These are phyloP conservation scores for Globisporangium irregulare DNA, from an alignment of 352 stramenopile genomes.

Conservation along the genomic window DNA sequence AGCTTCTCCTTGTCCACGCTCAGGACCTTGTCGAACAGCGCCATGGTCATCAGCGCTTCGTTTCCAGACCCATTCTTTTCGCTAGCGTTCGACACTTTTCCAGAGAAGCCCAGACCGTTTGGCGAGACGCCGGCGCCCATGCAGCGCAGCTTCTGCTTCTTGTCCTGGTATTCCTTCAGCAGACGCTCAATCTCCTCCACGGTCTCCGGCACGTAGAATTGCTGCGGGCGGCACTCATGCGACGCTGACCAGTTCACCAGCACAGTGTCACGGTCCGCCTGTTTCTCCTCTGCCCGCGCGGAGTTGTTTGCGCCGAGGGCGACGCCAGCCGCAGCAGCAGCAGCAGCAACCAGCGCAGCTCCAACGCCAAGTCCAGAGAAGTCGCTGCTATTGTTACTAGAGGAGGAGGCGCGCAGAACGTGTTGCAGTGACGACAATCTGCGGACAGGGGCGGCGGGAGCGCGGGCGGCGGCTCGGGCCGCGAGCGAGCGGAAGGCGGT, in stretches of 20 bases:
- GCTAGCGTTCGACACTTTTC: constrained; percentile 6
- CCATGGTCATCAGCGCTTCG: constrained; percentile 91
- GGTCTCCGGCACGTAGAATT: constrained; percentile 67
- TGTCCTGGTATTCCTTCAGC: constrained; percentile 52
- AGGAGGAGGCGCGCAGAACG: not conserved
- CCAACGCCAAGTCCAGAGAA: constrained; percentile 2
- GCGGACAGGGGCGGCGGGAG: not conserved
- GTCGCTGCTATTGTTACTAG: not conserved
- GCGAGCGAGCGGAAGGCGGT: constrained; percentile 16
- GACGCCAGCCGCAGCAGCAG: constrained; percentile 20
- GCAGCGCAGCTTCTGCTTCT: constrained; percentile 85
- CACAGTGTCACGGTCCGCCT: constrained; percentile 45
- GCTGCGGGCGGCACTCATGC: constrained; percentile 63
- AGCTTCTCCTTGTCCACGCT: constrained; percentile 86
- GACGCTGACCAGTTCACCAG: constrained; percentile 85
- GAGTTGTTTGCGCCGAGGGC: constrained; percentile 10
- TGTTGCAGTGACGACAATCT: constrained; percentile 3
- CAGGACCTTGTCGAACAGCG: constrained; percentile 91
- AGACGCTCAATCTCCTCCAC: constrained; percentile 69
- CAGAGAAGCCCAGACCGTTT: constrained; percentile 94
- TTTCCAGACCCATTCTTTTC: constrained; percentile 24
- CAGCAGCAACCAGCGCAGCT: constrained; percentile 17
- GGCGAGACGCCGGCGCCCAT: constrained; percentile 96
- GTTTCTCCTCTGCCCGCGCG: constrained; percentile 19
- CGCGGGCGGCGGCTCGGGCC: not conserved